phyloP scores from a whole-genome alignment of 192 early-diverging fungal species.

The Martensiomyces pterosporus region DNA sequence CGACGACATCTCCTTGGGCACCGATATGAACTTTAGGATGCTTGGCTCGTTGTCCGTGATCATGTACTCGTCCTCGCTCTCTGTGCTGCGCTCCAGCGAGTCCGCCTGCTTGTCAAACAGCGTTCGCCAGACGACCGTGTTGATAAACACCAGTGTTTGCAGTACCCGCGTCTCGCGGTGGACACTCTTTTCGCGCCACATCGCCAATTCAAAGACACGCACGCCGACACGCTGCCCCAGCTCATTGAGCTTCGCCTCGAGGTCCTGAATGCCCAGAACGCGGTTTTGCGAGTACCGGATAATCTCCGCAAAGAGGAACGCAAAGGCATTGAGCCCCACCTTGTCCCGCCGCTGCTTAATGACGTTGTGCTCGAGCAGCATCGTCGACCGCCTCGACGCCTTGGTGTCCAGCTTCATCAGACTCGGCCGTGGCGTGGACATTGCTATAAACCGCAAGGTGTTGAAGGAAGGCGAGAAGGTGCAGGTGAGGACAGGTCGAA shows the following conservation, averaged over 20 bases:
- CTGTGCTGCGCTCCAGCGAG: constrained; percentile 92
- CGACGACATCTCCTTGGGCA: constrained; percentile 88
- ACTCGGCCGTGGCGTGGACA: constrained; percentile 16
- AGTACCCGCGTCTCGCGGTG: constrained; percentile 89
- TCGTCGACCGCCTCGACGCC: constrained; percentile 45
- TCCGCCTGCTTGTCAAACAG: constrained; percentile 97
- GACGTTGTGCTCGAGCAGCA: constrained; percentile 72
- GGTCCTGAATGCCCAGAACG: constrained; percentile 89
- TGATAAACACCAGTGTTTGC: constrained; percentile 87
- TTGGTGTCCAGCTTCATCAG: constrained; percentile 38
- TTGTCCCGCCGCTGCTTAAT: constrained; percentile 67
- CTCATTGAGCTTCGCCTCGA: constrained; percentile 90
- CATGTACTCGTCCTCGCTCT: constrained; percentile 99
- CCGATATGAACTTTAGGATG: constrained; percentile 85
- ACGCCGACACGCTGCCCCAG: constrained; percentile 93
- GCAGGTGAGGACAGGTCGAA: too few relatives aligned
- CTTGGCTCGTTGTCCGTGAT: constrained; percentile 97
- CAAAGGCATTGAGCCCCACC: constrained; percentile 78
- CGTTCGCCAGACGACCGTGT: constrained; percentile 89
- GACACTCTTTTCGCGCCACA: constrained; percentile 82
- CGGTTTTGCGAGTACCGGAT: constrained; percentile 95
- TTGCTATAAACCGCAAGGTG: constrained; percentile 4
- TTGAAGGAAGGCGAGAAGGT: neutral
- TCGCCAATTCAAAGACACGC: constrained; percentile 80
- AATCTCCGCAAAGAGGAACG: constrained; percentile 93